Evolutionary conservation across 257 asterid species (phyloP), one percentile per base, ranked within the genome.

Genomic region (Fraxinus cuspidata): DNA sequence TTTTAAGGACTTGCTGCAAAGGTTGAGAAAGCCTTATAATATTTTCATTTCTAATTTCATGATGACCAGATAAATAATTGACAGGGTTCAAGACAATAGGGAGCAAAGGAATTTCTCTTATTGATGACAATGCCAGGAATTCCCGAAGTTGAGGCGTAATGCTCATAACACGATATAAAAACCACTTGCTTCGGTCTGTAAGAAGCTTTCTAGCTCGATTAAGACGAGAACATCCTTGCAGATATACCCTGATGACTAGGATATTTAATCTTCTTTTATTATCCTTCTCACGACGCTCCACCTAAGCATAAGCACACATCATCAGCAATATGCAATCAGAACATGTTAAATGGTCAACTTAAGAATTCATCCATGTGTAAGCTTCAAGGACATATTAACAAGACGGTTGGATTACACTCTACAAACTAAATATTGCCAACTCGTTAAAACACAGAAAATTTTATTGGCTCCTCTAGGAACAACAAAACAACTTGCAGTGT

Each of bases 141-240:
- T 96, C 98, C 77, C 99, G 90, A 79, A 96, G 92, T 83, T 96
- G 99, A 81, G 99, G 97, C 74, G 98, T 93, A 80, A 96, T 90
- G 88, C 91, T 93, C 98, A 96, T 90, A 80, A 96, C 83, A 63
- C 90, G 97, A 88, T 87, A 87, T 75, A 88, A 82, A 87, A 79
- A 87, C 99, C 99, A 96, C 88, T 92, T 96, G 94, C 96, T 96
- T 73, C 99, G 86, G 66, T 86, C 98, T 70, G 89, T 88, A 71
- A 95, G 94, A 84, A 84, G 87, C 85, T 90, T 93, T 78, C 92
- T 85, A 78, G 88, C 98, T 84, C 88, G 92, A 85, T 88, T 88
- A 65, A 96, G 89, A 80, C 96, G 97, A 85, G 97, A 78, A 79
- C 88, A 81, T 74, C 93, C 97, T 82, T 89, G 94, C 76, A 96